Base-by-base conservation (phyloP, 345 rosid genomes). In the Dimocarpus longan region DNA sequence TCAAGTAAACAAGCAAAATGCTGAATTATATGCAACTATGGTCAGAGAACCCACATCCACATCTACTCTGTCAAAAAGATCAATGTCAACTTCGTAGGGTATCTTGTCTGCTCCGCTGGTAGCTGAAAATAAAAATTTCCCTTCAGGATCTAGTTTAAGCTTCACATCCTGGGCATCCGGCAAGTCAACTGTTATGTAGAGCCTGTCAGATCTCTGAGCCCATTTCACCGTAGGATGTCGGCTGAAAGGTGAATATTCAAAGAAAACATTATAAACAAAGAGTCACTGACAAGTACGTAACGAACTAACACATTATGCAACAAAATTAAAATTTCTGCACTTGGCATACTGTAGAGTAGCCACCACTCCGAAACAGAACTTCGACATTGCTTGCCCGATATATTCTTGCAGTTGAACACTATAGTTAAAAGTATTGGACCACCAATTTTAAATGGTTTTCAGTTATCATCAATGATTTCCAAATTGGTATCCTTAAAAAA, bases 91-190 rank as follows among this genome's bases (percentile, higher is more conserved):
- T 80, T 87, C 89, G 80, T 89, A 88, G 19, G 80, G 82, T 65
- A 80, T 82, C 75, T 89, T 84, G 68, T 81, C 88, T 0, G 50
- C 79, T 78, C 92, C 94, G 76, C 83, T 76, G 6, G 69, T 79
- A 70, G 91, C 94, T 54, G 89, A 85, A 75, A 91, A 91, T 66
- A 75, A 68, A 78, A 91, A 80, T 9, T 84, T 87, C 24, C 94
- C 92, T 74, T 87, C 87, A 6, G 91, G 91, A 77, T 87, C 92
- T 60, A 88, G 82, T 81, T 87, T 88, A 54, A 88, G 84, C 81
- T 91, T 88, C 26, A 83, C 86, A 73, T 89, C 83, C 82, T 88
- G 84, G 18, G 91, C 90, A 76, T 91, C 92, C 3, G 90, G 90
- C 59, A 91, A 74, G 19, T 82, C 87, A 59, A 91, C 73, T 0